phyloP scores from a whole-genome alignment of 2,329 filamentous ascomycete genomes.

The Alternaria sp. region DNA sequence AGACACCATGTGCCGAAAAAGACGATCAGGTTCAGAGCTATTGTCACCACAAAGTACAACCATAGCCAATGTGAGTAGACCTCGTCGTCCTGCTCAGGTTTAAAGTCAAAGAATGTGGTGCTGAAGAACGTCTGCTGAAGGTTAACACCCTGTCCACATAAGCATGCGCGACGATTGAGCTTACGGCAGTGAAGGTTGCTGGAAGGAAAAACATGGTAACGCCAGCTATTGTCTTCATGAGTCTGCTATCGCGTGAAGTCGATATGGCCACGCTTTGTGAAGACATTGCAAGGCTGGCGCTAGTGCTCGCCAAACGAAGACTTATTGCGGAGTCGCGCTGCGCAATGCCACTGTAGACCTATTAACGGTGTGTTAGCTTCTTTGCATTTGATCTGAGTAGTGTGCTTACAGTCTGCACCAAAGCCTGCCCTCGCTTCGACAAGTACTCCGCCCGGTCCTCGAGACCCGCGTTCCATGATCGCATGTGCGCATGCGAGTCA shows the following conservation, averaged over 20 bases:
- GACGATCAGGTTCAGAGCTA: constrained; percentile 12
- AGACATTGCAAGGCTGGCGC: constrained; percentile 17
- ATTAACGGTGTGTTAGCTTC: no score
- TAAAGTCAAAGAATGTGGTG: constrained; percentile 28
- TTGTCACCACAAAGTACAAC: constrained; percentile 28
- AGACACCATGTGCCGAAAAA: constrained; percentile 14
- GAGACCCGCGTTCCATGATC: constrained; percentile 14
- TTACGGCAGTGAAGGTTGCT: constrained; percentile 32
- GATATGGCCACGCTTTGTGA: constrained; percentile 20
- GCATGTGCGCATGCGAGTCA: constrained; percentile 12
- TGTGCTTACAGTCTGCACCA: constrained; percentile 23
- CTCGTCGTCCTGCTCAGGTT: constrained; percentile 2
- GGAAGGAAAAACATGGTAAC: constrained; percentile 37
- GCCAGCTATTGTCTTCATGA: constrained; percentile 31
- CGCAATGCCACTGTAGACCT: constrained; percentile 27
- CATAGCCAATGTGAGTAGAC: constrained; percentile 27
- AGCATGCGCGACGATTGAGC: no score
- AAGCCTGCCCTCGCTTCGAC: constrained; percentile 17
- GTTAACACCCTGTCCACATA: no score
- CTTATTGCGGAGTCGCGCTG: constrained; percentile 26
- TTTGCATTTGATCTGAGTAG: no score
- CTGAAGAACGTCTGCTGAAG: constrained; percentile 24
- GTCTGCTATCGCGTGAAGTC: constrained; percentile 23
- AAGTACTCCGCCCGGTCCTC: constrained; percentile 25
- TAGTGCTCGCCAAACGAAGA: neutral